A percentile compares a stretch with the other conserved stretches of the same genome.
Conservation (phyloP, 2,329 filamentous ascomycete genomes). For the Zasmidium cellare region DNA sequence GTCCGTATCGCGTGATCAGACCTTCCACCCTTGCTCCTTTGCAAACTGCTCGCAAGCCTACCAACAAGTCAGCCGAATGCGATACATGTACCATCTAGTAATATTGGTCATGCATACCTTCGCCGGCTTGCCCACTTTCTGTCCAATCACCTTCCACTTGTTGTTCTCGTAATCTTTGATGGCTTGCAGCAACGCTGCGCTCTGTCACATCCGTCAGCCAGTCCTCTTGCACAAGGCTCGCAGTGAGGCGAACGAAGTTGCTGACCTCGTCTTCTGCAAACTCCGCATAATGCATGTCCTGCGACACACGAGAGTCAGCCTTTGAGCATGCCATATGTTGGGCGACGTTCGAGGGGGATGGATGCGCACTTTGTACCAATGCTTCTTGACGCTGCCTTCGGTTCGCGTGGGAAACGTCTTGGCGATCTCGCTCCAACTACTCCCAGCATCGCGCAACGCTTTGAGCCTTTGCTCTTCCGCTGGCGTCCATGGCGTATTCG, state of each 20-base stretch:
- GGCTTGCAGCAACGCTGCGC: constrained; percentile 77
- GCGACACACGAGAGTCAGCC: constrained; percentile 28
- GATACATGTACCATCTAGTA: too few species aligned
- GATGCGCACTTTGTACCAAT: constrained; percentile 87
- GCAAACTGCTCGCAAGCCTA: constrained; percentile 89
- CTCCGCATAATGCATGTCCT: constrained; percentile 99
- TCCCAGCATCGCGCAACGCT: constrained; percentile 88
- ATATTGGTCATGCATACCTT: constrained; percentile 75
- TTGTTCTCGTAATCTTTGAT: constrained; percentile 99
- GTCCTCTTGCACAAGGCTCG: constrained; percentile 16
- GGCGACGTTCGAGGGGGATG: background rate
- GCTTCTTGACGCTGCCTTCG: constrained; percentile 98
- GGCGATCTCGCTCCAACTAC: constrained; percentile 96
- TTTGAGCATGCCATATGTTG: background rate
- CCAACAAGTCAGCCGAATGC: too few species aligned
- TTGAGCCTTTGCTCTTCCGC: constrained; percentile 91
- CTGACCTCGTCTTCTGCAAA: constrained; percentile 95
- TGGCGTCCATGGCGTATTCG: constrained; percentile 98
- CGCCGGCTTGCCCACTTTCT: constrained; percentile 95
- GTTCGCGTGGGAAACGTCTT: constrained; percentile 95
- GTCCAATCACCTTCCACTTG: constrained; percentile 97
- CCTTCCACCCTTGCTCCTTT: constrained; percentile 69
- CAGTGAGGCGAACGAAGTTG: constrained; percentile 42
- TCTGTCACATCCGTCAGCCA: constrained; percentile 51
- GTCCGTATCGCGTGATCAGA: constrained; percentile 19